Conservation (phyloP, 371 early-diverging fungal species). For the Mucor irregularis region DNA sequence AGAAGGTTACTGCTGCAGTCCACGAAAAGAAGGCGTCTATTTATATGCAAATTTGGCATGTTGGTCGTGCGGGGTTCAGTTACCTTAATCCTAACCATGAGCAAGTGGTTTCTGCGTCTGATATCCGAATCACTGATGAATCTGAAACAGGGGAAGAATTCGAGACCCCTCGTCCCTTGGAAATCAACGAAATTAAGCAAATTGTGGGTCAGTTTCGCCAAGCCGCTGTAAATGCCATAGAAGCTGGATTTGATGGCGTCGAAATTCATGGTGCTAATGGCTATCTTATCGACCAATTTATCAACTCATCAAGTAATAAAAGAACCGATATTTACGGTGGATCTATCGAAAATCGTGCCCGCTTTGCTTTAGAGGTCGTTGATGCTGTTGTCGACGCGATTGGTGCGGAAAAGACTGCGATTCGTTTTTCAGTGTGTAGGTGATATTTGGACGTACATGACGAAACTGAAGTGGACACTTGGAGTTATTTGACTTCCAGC, state of each 20-base stretch:
- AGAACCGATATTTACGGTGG: slow-evolving; percentile 64
- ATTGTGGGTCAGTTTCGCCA: slow-evolving; percentile 60
- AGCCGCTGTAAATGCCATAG: slow-evolving; percentile 43
- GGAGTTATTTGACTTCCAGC: slow-evolving; percentile 14
- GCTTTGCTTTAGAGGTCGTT: slow-evolving; percentile 63
- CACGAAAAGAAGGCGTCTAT: slow-evolving; percentile 51
- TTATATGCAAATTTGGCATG: slow-evolving; percentile 54
- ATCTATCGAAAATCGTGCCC: slow-evolving; percentile 69
- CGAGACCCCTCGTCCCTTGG: slow-evolving; percentile 61
- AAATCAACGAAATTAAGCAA: slow-evolving; percentile 60
- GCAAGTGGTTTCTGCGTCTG: slow-evolving; percentile 24
- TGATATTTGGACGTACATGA: slow-evolving; percentile 27
- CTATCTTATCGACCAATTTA: slow-evolving; percentile 64
- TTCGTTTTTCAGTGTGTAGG: too few species aligned
- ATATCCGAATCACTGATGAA: slow-evolving; percentile 2
- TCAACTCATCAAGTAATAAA: slow-evolving; percentile 54
- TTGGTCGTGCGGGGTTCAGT: slow-evolving; percentile 23
- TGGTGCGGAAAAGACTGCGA: slow-evolving; percentile 20
- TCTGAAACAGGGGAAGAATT: neutral
- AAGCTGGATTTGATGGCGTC: slow-evolving; percentile 62
- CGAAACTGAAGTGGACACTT: slow-evolving; percentile 25
- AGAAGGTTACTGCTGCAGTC: slow-evolving; percentile 48
- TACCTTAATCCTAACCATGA: neutral
- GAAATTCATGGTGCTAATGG: slow-evolving; percentile 74
- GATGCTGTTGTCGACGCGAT: slow-evolving; percentile 43